phyloP scores from a whole-genome alignment of 2,329 filamentous ascomycete species.

The Ophiostoma populinum region DNA sequence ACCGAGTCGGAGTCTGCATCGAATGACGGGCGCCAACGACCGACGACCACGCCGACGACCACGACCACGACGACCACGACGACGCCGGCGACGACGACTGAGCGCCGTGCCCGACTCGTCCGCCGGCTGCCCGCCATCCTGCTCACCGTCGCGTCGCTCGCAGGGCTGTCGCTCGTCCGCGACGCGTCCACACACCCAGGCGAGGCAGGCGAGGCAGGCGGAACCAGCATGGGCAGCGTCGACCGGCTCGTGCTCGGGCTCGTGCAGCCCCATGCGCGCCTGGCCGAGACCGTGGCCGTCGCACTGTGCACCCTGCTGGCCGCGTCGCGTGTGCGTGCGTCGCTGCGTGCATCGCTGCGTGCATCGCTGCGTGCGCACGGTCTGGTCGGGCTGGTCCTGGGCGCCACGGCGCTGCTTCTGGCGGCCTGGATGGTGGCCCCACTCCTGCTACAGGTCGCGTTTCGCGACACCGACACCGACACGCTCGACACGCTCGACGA shows the following conservation, averaged over 20 bases:
- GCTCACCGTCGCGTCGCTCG: neutral
- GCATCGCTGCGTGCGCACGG: conserved; percentile 2
- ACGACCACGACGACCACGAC: neutral
- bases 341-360: too few relatives aligned
- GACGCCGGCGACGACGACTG: neutral
- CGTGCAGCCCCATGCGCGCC: conserved; percentile 5
- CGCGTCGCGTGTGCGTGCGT: conserved; percentile 3
- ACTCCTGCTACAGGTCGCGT: neutral
- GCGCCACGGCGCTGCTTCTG: conserved; percentile 4
- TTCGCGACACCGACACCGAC: neutral
- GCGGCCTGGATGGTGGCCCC: conserved; percentile 10
- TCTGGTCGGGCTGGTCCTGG: conserved; percentile 4
- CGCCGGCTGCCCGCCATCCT: neutral
- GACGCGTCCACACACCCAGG: neutral
- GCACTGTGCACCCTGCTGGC: conserved; percentile 8
- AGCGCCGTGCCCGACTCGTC: neutral
- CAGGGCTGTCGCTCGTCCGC: neutral
- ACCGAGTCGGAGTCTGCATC: too few relatives aligned
- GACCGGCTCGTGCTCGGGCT: conserved; percentile 1
- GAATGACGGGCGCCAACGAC: conserved; percentile 12
- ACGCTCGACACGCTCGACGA: neutral
- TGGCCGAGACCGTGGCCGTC: conserved; percentile 6
- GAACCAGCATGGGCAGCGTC: neutral
- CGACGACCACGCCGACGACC: conserved; percentile 10
- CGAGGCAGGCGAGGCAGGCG: neutral